Base-by-base conservation (phyloP, 2,329 filamentous ascomycete genomes). In the Aureobasidium uvarum region DNA sequence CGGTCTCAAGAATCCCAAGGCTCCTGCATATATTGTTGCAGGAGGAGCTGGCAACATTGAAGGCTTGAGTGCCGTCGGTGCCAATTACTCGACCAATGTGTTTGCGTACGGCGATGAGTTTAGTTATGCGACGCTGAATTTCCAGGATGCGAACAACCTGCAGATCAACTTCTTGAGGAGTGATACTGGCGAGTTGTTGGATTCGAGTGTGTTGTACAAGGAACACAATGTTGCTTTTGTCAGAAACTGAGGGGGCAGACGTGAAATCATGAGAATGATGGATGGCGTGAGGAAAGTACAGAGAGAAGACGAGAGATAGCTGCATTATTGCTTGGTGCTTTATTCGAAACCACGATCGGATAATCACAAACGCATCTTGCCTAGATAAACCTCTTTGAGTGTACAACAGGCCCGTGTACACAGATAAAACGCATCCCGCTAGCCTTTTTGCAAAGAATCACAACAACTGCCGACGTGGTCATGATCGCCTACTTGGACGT, bases 21-120 rank as follows among this genome's bases (percentile, higher is more conserved):
- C 73, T 7, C 83, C 84, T 0, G 80, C 84, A 79, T 86, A 86
- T 67, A 82, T 84, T 51, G 76, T 85, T 8, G 80, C 83, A 2
- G 84, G 84, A 3, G 84, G 82, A 1, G 79, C 84, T 0, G 84
- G 84, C 2, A 85, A 85, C 62, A 83, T 85, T 62, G 84, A 86
- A 70, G 83, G 83, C 0, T 67, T 84, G 48, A 59, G 77, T 71
- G 58, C 69, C 1, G 74, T 84, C 0, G 82, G 81, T 3, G 71
- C 45, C 0, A 79, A 81, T 65, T 73, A 75, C 3, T 70, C 76
- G 14, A 79, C 74, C 36, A 84, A 81, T 48, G 78, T 75, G 2
- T 84, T 82, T 66, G 81, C 80, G 2, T 83, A 83, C 64, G 81
- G 75, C 0, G 78, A 81, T 58, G 82, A 83, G 65, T 86, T 84